Base-by-base conservation (phyloP, 257 asterid species). In the Nicotiana otophora region DNA sequence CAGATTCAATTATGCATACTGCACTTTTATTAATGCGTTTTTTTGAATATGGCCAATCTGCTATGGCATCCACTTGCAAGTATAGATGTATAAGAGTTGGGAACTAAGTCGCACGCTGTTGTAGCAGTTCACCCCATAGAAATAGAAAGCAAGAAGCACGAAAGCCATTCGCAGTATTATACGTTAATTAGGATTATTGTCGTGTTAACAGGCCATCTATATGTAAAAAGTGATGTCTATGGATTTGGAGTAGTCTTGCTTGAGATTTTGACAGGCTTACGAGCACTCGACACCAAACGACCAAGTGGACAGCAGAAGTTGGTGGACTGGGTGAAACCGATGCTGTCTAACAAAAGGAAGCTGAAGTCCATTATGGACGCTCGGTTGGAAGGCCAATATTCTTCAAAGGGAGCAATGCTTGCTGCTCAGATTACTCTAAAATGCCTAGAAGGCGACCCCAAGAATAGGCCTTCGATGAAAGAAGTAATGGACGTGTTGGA, bases 161-260 rank as follows among this genome's bases (percentile, higher is more conserved):
- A 70, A 42, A 42, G 26, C n/a, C 60, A 20, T 70, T 70, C 12
- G 42, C 15, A 46, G 39, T 74, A 74, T 42, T 70, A 28, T 28
- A 28, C 8, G 63, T 75, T 75, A 75, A 75, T 4, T 15, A 7
- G 42, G 46, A 51, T 51, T 15, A 28, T 16, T 15, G 16, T 23
- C 8, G 19, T 78, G 39, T 31, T 10, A 39, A 68, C 65, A 84
- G 87, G 87, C 12, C 78, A 84, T 72, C 82, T 84, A 10, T 84
- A 84, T 5, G 72, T 84, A 31, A 84, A 84, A 83, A 84, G 84
- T 30, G 87, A 84, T 4, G 87, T 84, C 6, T 84, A 81, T 0
- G 84, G 87, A 12, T 84, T 84, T 28, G 87, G 87, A 10, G 87
- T 84, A 0, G 87, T 84, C 4, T 54, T 84, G 53, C 87, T 84